A percentile compares a stretch with the other conserved stretches of the same genome.
Conservation (phyloP, 352 stramenopile genomes). For the Phytophthora foliorum region DNA sequence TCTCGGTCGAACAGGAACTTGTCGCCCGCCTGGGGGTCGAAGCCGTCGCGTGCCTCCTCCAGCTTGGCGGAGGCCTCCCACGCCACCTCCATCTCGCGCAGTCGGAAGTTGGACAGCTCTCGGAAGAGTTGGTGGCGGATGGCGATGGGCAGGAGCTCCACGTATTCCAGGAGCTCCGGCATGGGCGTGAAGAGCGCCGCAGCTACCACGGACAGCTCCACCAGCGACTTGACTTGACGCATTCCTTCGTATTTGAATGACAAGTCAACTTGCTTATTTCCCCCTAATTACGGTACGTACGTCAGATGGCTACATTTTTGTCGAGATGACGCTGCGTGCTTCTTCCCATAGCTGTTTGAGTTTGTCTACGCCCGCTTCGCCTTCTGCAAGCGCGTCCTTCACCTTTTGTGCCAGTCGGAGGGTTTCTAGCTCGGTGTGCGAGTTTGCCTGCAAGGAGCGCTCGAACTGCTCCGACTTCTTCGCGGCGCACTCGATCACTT, state of each 20-base stretch:
- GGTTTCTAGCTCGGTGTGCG: constrained; percentile 36
- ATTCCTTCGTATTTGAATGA: no score
- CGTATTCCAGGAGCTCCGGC: constrained; percentile 46
- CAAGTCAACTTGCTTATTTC: no score
- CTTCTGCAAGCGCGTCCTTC: constrained; percentile 39
- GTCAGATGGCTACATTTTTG: constrained; percentile 33
- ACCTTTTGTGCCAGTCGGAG: constrained; percentile 32
- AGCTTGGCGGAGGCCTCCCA: constrained; percentile 37
- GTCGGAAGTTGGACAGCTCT: constrained; percentile 48
- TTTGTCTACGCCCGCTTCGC: constrained; percentile 42
- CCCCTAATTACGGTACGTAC: constrained; percentile 30
- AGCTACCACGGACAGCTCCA: constrained; percentile 39
- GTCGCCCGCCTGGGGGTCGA: constrained; percentile 31
- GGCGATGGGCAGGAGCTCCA: constrained; percentile 52
- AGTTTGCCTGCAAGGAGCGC: constrained; percentile 63
- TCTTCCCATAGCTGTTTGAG: constrained; percentile 45
- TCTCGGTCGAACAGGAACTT: constrained; percentile 54
- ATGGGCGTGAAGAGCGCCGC: constrained; percentile 47
- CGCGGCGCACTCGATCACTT: constrained; percentile 94
- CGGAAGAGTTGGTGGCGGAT: constrained; percentile 56
- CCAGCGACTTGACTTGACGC: no score
- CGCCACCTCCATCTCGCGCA: constrained; percentile 60
- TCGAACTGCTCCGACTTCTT: constrained; percentile 94
- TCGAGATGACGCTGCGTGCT: constrained; percentile 25
- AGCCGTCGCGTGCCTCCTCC: constrained; percentile 19